A percentile compares a stretch with the other conserved stretches of the same genome.
Evolutionary conservation across 2,329 filamentous ascomycete genomes (phyloP).

Genomic region (Thelonectria rubi): DNA sequence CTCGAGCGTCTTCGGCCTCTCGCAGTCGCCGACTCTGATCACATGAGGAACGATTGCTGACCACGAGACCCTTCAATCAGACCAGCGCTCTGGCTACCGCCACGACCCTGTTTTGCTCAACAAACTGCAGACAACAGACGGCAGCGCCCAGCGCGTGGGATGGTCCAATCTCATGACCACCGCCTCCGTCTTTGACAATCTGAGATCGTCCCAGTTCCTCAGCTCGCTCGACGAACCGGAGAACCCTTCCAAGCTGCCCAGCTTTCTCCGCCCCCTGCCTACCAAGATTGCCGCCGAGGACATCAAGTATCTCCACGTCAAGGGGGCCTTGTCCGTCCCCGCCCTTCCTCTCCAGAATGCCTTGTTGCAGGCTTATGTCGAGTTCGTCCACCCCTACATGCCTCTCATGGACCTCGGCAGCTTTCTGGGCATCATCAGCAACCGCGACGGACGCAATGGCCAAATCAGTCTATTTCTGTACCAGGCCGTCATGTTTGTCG

Average conservation of each 20-base stretch:
- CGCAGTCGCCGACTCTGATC: conserved; percentile 30
- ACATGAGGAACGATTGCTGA: conserved; percentile 45
- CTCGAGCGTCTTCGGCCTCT: conserved; percentile 14
- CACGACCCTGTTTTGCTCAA: conserved; percentile 45
- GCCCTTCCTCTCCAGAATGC: conserved; percentile 76
- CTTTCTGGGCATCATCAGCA: conserved; percentile 68
- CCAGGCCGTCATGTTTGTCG: conserved; percentile 94
- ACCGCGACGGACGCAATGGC: conserved; percentile 73
- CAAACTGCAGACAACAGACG: conserved; percentile 43
- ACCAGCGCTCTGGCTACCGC: conserved; percentile 51
- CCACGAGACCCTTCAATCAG: conserved; percentile 46
- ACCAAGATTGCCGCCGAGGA: conserved; percentile 81
- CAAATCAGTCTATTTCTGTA: conserved; percentile 87
- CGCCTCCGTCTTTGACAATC: conserved; percentile 48
- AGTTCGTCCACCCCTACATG: conserved; percentile 95
- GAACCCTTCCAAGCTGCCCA: conserved; percentile 60
- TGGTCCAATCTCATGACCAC: conserved; percentile 48
- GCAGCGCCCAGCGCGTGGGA: conserved; percentile 36
- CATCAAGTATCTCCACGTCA: conserved; percentile 81
- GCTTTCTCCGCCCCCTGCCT: conserved; percentile 83
- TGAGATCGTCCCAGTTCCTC: conserved; percentile 55
- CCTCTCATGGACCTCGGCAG: conserved; percentile 78
- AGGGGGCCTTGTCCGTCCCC: conserved; percentile 85
- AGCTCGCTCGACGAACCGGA: conserved; percentile 60
- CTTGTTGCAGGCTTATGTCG: conserved; percentile 81